phyloP scores from a whole-genome alignment of 1,284 basidiomycete species.

The Leucoagaricus sp. region DNA sequence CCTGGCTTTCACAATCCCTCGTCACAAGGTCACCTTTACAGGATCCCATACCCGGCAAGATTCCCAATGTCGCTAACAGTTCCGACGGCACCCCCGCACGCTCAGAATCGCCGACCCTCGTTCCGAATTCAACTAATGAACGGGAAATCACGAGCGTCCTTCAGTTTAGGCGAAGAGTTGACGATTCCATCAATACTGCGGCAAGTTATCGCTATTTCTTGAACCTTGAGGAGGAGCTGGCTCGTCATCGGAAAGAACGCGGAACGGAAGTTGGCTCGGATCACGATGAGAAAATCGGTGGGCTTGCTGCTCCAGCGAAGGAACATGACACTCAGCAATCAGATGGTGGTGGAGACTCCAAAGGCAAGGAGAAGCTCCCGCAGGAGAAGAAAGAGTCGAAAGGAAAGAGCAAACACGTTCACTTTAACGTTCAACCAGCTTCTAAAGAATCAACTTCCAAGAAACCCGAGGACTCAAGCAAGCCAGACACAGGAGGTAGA shows the following conservation, averaged over 20 bases:
- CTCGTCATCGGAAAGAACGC: slow-evolving; percentile 29
- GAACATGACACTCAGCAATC: slow-evolving; percentile 5
- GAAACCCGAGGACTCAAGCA: slow-evolving; percentile 11
- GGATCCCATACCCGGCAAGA: slow-evolving; percentile 41
- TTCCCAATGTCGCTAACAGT: slow-evolving; percentile 26
- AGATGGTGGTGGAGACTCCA: not conserved
- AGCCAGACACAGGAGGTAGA: slow-evolving; percentile 39
- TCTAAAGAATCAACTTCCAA: slow-evolving; percentile 18
- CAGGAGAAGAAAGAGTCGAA: slow-evolving; percentile 5
- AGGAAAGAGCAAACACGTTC: slow-evolving; percentile 13
- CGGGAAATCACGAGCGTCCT: slow-evolving; percentile 34
- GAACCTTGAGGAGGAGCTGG: slow-evolving; percentile 62
- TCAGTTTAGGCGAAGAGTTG: slow-evolving; percentile 57
- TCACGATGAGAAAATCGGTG: slow-evolving; percentile 22
- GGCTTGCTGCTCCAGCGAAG: slow-evolving; percentile 1
- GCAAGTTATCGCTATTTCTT: slow-evolving; percentile 66
- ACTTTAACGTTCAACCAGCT: slow-evolving; percentile 8
- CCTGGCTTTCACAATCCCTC: slow-evolving; percentile 71
- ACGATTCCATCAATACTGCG: slow-evolving; percentile 63
- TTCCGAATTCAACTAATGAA: slow-evolving; percentile 29
- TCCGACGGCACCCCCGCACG: slow-evolving; percentile 25
- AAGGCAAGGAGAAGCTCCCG: not conserved
- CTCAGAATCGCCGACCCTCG: slow-evolving; percentile 37
- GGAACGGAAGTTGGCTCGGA: slow-evolving; percentile 21
- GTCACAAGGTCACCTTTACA: slow-evolving; percentile 62